These are phyloP conservation scores for Suillus luteus DNA, from an alignment of 768 basidiomycete species.

Conservation along the genomic window DNA sequence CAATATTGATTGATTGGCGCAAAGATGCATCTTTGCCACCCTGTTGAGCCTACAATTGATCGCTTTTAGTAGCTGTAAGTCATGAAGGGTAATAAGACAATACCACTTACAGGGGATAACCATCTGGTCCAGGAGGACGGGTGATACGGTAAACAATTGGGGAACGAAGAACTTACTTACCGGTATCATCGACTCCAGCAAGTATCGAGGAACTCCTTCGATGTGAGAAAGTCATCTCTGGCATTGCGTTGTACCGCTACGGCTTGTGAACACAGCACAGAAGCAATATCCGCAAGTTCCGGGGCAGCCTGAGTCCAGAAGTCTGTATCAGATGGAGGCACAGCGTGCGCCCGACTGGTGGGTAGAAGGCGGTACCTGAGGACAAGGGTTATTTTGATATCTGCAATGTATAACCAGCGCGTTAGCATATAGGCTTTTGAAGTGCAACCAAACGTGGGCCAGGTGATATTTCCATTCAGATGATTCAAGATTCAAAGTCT, in stretches of 20 bases:
- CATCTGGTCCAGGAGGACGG: background rate
- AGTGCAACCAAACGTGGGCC: background rate
- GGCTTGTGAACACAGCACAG: background rate
- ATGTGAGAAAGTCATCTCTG: background rate
- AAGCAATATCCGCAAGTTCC: background rate
- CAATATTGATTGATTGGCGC: background rate
- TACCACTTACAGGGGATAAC: background rate
- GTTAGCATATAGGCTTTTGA: background rate
- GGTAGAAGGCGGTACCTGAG: background rate
- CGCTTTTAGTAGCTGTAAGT: background rate
- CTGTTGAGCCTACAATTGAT: background rate
- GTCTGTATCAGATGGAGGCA: background rate
- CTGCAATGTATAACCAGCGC: background rate
- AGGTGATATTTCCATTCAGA: background rate
- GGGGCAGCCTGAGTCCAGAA: background rate
- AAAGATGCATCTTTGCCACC: background rate
- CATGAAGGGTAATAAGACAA: background rate
- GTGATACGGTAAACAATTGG: background rate
- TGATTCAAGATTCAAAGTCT: background rate
- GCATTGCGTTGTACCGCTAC: background rate
- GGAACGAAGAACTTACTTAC: background rate
- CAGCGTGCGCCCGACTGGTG: background rate
- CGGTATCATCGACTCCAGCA: background rate
- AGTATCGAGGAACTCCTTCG: background rate
- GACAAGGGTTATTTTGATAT: background rate